Conservation (phyloP, 176 grass and related monocot species). For the Cenchrus americanus region DNA sequence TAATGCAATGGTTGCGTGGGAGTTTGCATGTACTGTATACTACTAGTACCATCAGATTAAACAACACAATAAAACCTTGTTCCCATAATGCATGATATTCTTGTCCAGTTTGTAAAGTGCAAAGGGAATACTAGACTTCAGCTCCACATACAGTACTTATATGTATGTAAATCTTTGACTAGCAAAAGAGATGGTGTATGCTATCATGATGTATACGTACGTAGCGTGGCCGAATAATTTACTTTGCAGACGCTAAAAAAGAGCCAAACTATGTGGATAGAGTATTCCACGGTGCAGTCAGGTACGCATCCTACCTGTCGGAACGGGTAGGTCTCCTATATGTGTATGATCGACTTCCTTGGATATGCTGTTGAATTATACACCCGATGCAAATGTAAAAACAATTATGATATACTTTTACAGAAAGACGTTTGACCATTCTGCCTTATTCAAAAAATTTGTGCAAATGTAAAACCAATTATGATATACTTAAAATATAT, state of each 20-base stretch:
- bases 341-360: not conserved
- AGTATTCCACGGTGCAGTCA: not conserved
- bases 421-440: too few species aligned
- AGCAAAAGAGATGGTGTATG: not conserved
- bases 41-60: not conserved
- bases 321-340: not conserved
- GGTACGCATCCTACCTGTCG: not conserved
- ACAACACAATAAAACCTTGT: not conserved
- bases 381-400: too few species aligned
- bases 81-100: conserved; percentile 34
- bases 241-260: not conserved
- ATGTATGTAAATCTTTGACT: not conserved
- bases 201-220: not conserved
- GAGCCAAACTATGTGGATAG: not conserved
- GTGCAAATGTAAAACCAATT: too few species aligned
- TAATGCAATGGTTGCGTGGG: conserved; percentile 37
- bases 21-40: not conserved
- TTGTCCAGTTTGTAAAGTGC: conserved; percentile 32
- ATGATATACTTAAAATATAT: too few species aligned
- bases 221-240: too few species aligned
- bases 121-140: not conserved
- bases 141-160: not conserved
- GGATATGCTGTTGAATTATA: not conserved
- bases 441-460: too few species aligned
- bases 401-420: too few species aligned